Evolutionary conservation across 2,329 filamentous ascomycete species (phyloP), one percentile per base, ranked within the genome.

Genomic region (Diaporthe australafricana): DNA sequence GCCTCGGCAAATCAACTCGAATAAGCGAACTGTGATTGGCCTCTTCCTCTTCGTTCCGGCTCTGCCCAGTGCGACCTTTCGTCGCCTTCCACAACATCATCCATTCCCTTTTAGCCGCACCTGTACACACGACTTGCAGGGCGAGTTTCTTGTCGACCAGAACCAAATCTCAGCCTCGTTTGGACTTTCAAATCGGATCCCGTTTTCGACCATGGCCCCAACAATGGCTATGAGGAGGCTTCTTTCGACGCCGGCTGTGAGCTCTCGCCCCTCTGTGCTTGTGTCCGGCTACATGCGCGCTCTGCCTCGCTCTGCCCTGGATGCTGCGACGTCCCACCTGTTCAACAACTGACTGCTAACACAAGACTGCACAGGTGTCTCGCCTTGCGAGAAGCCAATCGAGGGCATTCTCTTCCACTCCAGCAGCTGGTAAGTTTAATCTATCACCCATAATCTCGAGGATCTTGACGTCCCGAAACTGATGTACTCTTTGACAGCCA

Each of bases 351-450:
- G 52, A 57, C 45, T 50, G 45, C 78, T 80, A 63, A 80, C 74
- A 62, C 68, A 71, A 74, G 68, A 57, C 73, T 72, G 74, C 56
- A 72, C 77, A 94, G 92, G 88, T 93, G 81, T 88, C 90, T 76
- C 88, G 88, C 79, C 84, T 87, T 77, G 83, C 91, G 78, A 89
- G 88, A 83, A 87, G 86, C 79, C 90, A 93, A 80, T 87, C 88
- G 80, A 90, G 95, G 84, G 87, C 91, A 73, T 98, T 99, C 86
- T 97, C 96, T 74, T 94, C 94, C 75, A 96, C 96, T 75, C 91
- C 92, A 80, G 90, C 94, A 77, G 92, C 90, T 79, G 92, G 93
- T 94, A 90, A 80, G 90, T 82, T 32, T 32, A n/a, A 57, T 32
- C n/a, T 17, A 11, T 25, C 17, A 8, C 50, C 20, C 38, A 14